Conservation (phyloP, 176 grass and related monocot genomes). For the Triticum timopheevii region DNA sequence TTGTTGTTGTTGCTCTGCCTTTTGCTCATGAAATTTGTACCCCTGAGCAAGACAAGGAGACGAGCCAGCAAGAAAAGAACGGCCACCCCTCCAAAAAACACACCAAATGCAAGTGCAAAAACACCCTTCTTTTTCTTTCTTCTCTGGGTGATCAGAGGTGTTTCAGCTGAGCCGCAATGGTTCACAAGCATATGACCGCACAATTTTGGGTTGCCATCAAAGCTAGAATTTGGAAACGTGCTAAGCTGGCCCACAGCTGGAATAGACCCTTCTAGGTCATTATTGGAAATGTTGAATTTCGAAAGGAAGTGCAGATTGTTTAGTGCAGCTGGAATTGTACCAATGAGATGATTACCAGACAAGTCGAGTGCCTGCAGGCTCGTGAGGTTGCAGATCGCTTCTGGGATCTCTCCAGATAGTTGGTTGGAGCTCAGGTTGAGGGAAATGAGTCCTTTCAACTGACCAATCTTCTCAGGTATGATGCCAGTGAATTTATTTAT, state of each 20-base stretch:
- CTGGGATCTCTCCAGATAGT: conserved; percentile 39
- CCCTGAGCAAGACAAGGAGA: conserved; percentile 2
- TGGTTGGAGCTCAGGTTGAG: conserved; percentile 43
- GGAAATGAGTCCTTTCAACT: conserved; percentile 29
- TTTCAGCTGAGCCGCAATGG: conserved; percentile 11
- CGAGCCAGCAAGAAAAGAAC: conserved; percentile 35
- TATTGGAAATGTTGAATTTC: conserved; percentile 44
- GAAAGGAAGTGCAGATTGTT: conserved; percentile 47
- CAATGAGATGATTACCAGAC: conserved; percentile 44
- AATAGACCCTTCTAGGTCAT: conserved; percentile 48
- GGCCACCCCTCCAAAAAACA: conserved; percentile 31
- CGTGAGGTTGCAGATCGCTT: conserved; percentile 15
- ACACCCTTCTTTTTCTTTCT: neutral
- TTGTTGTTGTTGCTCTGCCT: neutral
- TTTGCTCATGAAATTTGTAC: neutral
- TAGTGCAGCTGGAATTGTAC: conserved; percentile 30
- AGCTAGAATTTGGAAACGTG: conserved; percentile 50
- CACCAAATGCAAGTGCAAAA: conserved; percentile 34
- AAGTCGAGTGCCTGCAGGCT: conserved; percentile 39
- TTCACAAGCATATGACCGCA: conserved; percentile 42
- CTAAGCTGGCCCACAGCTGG: conserved; percentile 41
- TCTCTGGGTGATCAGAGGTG: neutral
- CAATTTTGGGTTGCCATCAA: conserved; percentile 47
- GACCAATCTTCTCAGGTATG: conserved; percentile 42
- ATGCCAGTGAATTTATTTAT: conserved; percentile 27